These are phyloP conservation scores for Centella asiatica DNA, from an alignment of 129 eudicot species.

Conservation along the genomic window DNA sequence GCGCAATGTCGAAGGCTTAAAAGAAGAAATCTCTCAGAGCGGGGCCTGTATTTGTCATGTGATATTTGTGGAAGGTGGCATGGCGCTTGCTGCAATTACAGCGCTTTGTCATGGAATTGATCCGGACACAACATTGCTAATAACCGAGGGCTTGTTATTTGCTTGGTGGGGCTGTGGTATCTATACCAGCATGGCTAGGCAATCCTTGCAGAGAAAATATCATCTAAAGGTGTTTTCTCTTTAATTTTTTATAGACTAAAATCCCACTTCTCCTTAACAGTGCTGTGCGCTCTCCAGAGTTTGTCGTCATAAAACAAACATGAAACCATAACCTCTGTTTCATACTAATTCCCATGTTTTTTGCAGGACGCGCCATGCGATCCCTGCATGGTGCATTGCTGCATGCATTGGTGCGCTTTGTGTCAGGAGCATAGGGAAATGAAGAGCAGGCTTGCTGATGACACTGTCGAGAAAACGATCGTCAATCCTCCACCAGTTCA, in stretches of 20 bases:
- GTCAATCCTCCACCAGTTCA: constrained; percentile 61
- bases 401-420: constrained; percentile 84
- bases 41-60: constrained; percentile 64
- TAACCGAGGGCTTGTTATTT: constrained; percentile 64
- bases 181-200: constrained; percentile 72
- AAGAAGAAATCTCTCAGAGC: constrained; percentile 42
- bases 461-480: constrained; percentile 11
- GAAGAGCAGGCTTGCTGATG: constrained; percentile 46
- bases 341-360: background rate
- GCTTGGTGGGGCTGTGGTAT: constrained; percentile 96
- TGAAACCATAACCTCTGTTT: background rate
- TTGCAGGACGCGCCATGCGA: constrained; percentile 79
- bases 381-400: constrained; percentile 78
- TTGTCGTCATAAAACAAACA: background rate
- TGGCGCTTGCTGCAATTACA: constrained; percentile 47
- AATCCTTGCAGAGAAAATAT: constrained; percentile 65
- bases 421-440: constrained; percentile 88
- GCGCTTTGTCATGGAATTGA: constrained; percentile 54
- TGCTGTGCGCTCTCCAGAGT: background rate
- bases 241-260: background rate
- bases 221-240: constrained; percentile 54
- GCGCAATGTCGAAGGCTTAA: constrained; percentile 55
- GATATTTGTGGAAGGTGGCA: constrained; percentile 82
- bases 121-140: constrained; percentile 56
- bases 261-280: background rate